Base-by-base conservation (phyloP, 208 protist genomes). In the Acanthamoeba triangularis region DNA sequence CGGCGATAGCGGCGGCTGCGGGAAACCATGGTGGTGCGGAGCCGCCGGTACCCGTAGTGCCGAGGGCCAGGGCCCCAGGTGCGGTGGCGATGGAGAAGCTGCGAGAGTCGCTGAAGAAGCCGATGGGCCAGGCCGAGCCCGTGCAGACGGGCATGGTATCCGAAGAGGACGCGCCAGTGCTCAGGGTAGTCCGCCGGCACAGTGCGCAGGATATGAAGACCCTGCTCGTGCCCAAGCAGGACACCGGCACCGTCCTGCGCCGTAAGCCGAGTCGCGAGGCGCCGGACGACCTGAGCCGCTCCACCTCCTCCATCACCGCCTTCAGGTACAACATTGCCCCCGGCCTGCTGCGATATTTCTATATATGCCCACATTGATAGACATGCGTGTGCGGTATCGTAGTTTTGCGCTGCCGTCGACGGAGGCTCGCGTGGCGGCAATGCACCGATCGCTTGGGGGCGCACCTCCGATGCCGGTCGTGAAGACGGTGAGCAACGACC, bases 141-240 rank as follows among this genome's bases (percentile, higher is more conserved):
- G n/a, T 63, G 13, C 23, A 85, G 49, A 63, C 49, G 3, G 47
- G 49, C 44, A 33, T 63, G 49, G 6, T 49, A 33, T 74, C 65
- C 23, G 69, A 47, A 28, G 74, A 52, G 16, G 41, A 11, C 2
- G 33, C 52, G 5, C 44, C 76, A 25, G 41, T n/a, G 25, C 10
- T 54, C 14, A 33, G 35, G 49, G 49, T 28, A 5, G n/a, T 88
- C 4, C 80, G 80, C 6, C 80, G 80, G 18, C 80, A 88, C 80
- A 88, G 80, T 23, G 49, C 80, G 14, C 44, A 88, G 23, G 80
- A 88, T 30, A 35, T 88, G 30, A 88, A 63, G 33, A 47, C 80
- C 23, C 30, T 63, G 47, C 18, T 88, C 18, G 49, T 63, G n/a
- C 80, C 80, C 80, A 88, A 63, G 80, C 80, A 88, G 52, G 49